Evolutionary conservation across 2,329 filamentous ascomycete species (phyloP).

Genomic region (Teratosphaeria epicoccoides): DNA sequence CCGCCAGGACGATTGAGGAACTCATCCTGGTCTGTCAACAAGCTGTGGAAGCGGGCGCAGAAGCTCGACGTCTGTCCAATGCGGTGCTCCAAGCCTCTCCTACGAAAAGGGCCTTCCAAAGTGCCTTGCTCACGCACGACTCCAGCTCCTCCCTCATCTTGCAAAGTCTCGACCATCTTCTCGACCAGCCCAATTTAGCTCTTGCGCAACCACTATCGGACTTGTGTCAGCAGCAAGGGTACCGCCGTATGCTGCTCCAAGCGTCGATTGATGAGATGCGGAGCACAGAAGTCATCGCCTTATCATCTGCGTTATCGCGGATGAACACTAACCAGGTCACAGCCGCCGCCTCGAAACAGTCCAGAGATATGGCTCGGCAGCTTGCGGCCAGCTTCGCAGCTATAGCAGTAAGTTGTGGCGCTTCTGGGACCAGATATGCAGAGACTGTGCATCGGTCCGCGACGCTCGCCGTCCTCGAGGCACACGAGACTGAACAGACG

Average conservation of each 20-base stretch:
- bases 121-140: not conserved
- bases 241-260: not conserved
- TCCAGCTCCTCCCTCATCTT: not conserved
- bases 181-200: not conserved
- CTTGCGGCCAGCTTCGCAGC: not conserved
- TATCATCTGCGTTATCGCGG: not conserved
- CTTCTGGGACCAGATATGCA: not conserved
- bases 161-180: not conserved
- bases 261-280: not conserved
- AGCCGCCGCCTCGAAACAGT: not conserved
- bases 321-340: not conserved
- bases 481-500: not conserved
- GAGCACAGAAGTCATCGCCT: not conserved
- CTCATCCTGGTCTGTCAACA: conserved; percentile 5
- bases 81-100: not conserved
- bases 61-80: not conserved
- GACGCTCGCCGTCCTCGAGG: not conserved
- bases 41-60: not conserved
- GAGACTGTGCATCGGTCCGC: not conserved
- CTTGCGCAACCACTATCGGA: not conserved
- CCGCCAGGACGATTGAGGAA: conserved; percentile 2
- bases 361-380: not conserved
- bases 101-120: not conserved
- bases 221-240: not conserved
- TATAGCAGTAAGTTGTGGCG: not conserved